These are phyloP conservation scores for Asterochloris sp. DNA, from an alignment of 139 green algal genomes.

Conservation along the genomic window DNA sequence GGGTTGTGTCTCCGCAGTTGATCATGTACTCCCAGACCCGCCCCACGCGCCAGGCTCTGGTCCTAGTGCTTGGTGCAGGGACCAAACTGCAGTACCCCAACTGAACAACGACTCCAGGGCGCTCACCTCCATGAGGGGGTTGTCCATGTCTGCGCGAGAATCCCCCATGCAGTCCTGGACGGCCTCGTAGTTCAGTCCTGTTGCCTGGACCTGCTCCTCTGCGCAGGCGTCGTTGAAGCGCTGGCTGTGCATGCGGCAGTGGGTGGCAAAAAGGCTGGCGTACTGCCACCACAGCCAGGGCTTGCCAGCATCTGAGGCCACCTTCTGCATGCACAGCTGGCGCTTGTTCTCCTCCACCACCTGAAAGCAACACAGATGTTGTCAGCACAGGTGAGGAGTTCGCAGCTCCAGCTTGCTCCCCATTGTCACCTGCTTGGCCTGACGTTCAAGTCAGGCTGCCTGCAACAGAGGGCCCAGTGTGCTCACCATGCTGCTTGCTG, in stretches of 20 bases:
- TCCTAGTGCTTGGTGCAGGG: too few species aligned
- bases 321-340: conserved; percentile 60
- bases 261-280: conserved; percentile 36
- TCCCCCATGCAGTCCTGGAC: conserved; percentile 54
- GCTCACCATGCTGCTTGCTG: background rate
- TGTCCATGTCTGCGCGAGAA: conserved; percentile 26
- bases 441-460: too few species aligned
- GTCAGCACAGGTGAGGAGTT: background rate
- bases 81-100: too few species aligned
- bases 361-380: conserved; percentile 12
- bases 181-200: conserved; percentile 30
- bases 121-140: conserved; percentile 40
- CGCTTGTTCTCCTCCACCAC: conserved; percentile 70
- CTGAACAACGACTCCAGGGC: too few species aligned
- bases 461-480: background rate
- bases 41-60: too few species aligned
- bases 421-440: too few species aligned
- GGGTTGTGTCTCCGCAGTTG: background rate
- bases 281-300: conserved; percentile 73
- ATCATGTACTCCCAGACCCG: background rate
- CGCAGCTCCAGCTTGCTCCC: background rate
- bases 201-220: conserved; percentile 28
- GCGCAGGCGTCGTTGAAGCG: conserved; percentile 35
- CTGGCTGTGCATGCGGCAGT: conserved; percentile 30
- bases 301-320: conserved; percentile 29